These are phyloP conservation scores for Macrotyloma uniflorum DNA, from an alignment of 306 rosid genomes.

Conservation along the genomic window DNA sequence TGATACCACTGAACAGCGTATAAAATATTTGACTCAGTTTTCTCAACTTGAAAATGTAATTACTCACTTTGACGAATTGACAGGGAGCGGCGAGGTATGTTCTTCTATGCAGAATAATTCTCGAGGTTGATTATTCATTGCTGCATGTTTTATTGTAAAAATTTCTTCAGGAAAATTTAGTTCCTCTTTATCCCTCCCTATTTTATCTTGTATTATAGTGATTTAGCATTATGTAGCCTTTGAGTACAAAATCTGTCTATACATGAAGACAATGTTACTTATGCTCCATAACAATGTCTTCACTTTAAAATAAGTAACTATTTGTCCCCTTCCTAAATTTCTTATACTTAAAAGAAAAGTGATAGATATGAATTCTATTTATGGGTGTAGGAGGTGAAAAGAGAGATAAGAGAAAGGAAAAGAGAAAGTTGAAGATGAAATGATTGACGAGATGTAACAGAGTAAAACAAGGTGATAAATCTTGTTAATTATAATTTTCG, in stretches of 20 bases:
- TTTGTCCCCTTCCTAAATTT: neutral
- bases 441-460: neutral
- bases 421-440: neutral
- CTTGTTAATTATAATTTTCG: too few species aligned
- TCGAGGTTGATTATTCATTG: conserved; percentile 25
- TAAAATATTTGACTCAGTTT: conserved; percentile 59
- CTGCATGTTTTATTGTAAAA: conserved; percentile 5
- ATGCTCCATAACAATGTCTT: neutral
- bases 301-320: too few species aligned
- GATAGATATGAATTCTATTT: neutral
- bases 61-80: conserved; percentile 62
- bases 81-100: conserved; percentile 46
- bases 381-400: neutral
- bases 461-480: neutral
- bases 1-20: conserved; percentile 53
- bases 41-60: conserved; percentile 72
- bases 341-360: neutral
- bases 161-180: conserved; percentile 11
- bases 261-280: neutral
- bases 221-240: conserved; percentile 8
- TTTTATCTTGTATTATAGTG: neutral
- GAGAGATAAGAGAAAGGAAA: neutral
- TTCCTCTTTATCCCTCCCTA: neutral
- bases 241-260: neutral
- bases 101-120: conserved; percentile 26